These are phyloP conservation scores for Candida caryicola DNA, from an alignment of 805 yeast genomes.

Conservation along the genomic window DNA sequence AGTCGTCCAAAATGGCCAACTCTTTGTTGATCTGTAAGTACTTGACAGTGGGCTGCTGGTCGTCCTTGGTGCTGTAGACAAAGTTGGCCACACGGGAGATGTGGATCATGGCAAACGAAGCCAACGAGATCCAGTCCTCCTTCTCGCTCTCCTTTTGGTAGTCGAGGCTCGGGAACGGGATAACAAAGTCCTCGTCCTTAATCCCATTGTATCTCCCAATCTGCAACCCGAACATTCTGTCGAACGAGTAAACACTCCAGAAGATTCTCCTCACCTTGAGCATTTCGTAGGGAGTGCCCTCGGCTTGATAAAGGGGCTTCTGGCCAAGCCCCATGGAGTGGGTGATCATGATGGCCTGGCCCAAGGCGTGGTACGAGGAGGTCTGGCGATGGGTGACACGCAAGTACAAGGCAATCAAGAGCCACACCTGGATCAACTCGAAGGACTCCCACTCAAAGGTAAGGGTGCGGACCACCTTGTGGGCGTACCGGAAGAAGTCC, in stretches of 20 bases:
- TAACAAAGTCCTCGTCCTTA: conserved; percentile 34
- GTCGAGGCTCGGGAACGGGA: conserved; percentile 30
- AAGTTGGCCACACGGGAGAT: conserved; percentile 39
- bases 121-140: conserved; percentile 50
- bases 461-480: conserved; percentile 29
- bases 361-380: conserved; percentile 31
- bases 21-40: conserved; percentile 33
- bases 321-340: conserved; percentile 36
- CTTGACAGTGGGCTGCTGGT: conserved; percentile 25
- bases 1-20: conserved; percentile 23
- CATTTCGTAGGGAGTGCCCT: conserved; percentile 38
- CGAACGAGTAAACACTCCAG: conserved; percentile 55
- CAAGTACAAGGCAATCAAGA: conserved; percentile 34
- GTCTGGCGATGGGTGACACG: conserved; percentile 40
- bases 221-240: conserved; percentile 51
- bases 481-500: conserved; percentile 31
- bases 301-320: conserved; percentile 14
- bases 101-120: conserved; percentile 46
- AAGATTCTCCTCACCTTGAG: conserved; percentile 51
- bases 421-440: conserved; percentile 43
- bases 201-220: conserved; percentile 45
- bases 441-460: conserved; percentile 43
- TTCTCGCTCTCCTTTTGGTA: conserved; percentile 24
- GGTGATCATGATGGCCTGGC: conserved; percentile 35
- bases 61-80: conserved; percentile 29